Percentiles rank a stretch among this genome's conserved stretches.
These are phyloP conservation scores for Pyrenophora graminea DNA, from an alignment of 2,329 filamentous ascomycete genomes.

Conservation along the genomic window DNA sequence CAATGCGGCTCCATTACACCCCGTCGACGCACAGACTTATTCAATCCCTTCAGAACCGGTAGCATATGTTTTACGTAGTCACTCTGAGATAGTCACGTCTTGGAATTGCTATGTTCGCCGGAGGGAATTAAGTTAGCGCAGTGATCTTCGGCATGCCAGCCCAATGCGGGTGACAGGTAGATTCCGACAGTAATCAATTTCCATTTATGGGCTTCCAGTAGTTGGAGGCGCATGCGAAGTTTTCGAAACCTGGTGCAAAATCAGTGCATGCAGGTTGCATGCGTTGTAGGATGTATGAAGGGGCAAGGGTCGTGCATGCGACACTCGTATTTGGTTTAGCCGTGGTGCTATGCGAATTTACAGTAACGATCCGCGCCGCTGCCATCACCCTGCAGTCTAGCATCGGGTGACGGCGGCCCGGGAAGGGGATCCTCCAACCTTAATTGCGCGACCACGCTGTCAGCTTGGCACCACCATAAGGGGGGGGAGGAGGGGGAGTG, in stretches of 20 bases:
- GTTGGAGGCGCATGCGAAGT: conserved; percentile 10
- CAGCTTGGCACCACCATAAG: conserved; percentile 7
- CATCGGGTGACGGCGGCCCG: conserved; percentile 25
- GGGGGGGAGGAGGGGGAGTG: no score
- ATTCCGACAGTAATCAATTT: conserved; percentile 13
- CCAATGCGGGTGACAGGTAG: conserved; percentile 12
- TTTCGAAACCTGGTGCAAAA: conserved; percentile 16
- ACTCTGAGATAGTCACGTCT: neutral
- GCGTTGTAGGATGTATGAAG: conserved; percentile 7
- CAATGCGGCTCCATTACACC: conserved; percentile 10
- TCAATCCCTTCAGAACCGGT: neutral
- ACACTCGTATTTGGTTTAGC: conserved; percentile 31
- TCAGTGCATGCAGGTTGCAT: conserved; percentile 14
- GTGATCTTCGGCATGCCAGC: conserved; percentile 15
- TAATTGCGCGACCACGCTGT: conserved; percentile 26
- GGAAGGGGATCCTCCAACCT: conserved; percentile 26
- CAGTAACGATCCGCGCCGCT: conserved; percentile 31
- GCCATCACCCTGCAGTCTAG: conserved; percentile 22
- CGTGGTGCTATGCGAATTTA: conserved; percentile 17
- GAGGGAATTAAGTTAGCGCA: conserved; percentile 8
- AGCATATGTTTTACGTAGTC: conserved; percentile 6
- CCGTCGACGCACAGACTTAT: conserved; percentile 2
- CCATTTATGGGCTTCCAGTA: conserved; percentile 9
- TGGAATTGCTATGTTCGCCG: conserved; percentile 16
- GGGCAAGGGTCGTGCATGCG: conserved; percentile 24